These are phyloP conservation scores for Elymus sibiricus DNA, from an alignment of 176 grass and related monocot species.

Conservation along the genomic window DNA sequence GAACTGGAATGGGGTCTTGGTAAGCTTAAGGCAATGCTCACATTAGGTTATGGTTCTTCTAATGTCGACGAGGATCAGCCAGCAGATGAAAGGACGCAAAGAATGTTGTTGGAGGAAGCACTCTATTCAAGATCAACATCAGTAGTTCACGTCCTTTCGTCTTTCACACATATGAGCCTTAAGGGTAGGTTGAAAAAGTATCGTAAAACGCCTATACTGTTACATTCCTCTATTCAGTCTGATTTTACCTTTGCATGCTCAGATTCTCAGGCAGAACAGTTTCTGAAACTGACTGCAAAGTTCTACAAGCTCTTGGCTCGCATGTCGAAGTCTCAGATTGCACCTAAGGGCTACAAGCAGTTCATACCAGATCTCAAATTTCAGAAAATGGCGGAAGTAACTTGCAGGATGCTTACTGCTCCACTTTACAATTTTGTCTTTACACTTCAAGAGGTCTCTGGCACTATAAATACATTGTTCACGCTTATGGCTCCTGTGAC, in stretches of 20 bases:
- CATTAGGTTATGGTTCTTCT: slow-evolving; percentile 36
- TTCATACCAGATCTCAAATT: slow-evolving; percentile 57
- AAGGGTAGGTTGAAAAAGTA: slow-evolving; percentile 42
- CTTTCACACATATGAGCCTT: slow-evolving; percentile 71
- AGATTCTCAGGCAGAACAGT: slow-evolving; percentile 80
- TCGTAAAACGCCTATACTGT: background rate
- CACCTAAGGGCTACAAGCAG: slow-evolving; percentile 65
- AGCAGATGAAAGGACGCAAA: slow-evolving; percentile 46
- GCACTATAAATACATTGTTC: background rate
- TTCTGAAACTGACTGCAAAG: slow-evolving; percentile 67
- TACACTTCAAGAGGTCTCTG: slow-evolving; percentile 54
- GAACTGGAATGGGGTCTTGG: slow-evolving; percentile 69
- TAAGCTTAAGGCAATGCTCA: slow-evolving; percentile 61
- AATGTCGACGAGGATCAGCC: slow-evolving; percentile 34
- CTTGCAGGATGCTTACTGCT: slow-evolving; percentile 74
- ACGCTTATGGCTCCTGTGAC: background rate
- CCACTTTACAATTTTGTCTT: slow-evolving; percentile 65
- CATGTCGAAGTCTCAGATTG: slow-evolving; percentile 72
- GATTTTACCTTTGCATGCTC: slow-evolving; percentile 34
- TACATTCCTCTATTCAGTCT: background rate
- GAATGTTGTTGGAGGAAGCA: slow-evolving; percentile 65
- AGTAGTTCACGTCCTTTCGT: slow-evolving; percentile 59
- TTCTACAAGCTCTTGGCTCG: slow-evolving; percentile 84
- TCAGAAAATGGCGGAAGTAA: slow-evolving; percentile 81
- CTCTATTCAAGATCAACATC: slow-evolving; percentile 69